Evolutionary conservation across 2,329 filamentous ascomycete species (phyloP).

Genomic region (Fragosphaeria purpurea): DNA sequence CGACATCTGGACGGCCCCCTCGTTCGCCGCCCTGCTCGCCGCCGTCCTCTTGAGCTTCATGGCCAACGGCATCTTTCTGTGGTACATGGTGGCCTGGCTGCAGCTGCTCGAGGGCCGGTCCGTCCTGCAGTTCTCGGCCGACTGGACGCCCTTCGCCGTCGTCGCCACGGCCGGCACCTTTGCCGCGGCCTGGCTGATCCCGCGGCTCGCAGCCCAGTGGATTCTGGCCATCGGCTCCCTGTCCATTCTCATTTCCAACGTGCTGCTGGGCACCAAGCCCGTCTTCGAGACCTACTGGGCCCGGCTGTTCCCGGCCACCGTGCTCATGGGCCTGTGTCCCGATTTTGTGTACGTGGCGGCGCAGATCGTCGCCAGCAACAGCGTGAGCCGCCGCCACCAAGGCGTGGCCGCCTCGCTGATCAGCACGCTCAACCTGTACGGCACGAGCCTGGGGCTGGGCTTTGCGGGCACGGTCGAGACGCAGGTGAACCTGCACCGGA

Average conservation of each 20-base stretch:
- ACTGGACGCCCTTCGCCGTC: conserved; percentile 31
- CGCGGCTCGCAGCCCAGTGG: conserved; percentile 34
- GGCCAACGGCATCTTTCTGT: conserved; percentile 12
- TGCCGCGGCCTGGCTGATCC: conserved; percentile 35
- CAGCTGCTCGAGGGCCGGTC: conserved; percentile 30
- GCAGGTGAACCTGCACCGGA: conserved; percentile 9
- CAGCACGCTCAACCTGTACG: conserved; percentile 26
- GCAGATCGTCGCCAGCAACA: conserved; percentile 44
- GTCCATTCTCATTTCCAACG: conserved; percentile 19
- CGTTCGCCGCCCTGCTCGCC: conserved; percentile 10
- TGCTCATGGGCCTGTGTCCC: conserved; percentile 28
- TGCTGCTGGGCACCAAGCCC: conserved; percentile 34
- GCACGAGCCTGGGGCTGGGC: conserved; percentile 21
- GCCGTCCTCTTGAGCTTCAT: conserved; percentile 13
- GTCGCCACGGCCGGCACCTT: conserved; percentile 19
- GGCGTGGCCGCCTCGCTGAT: conserved; percentile 41
- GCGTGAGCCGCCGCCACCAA: conserved; percentile 35
- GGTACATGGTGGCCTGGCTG: conserved; percentile 12
- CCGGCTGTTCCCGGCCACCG: conserved; percentile 28
- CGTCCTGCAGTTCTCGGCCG: conserved; percentile 27
- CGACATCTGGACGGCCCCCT: conserved; percentile 10
- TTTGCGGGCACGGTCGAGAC: conserved; percentile 26
- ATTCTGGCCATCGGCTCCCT: conserved; percentile 35
- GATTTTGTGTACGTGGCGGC: conserved; percentile 41
- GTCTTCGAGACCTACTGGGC: conserved; percentile 34